These are phyloP conservation scores for Capronia coronata DNA, from an alignment of 2,329 filamentous ascomycete genomes.

Conservation along the genomic window DNA sequence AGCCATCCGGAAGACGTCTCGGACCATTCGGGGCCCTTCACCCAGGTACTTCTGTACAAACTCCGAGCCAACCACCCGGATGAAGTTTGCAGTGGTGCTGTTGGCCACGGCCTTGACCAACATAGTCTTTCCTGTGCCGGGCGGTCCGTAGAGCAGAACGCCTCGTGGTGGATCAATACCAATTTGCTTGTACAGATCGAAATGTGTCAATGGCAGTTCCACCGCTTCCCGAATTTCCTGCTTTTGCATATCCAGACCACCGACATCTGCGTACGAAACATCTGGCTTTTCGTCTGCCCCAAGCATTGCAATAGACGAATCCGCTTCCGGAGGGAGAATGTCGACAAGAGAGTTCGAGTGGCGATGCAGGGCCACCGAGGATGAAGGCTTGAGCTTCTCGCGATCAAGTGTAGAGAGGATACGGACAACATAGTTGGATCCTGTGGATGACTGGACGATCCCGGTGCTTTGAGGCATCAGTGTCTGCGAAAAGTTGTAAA, in stretches of 20 bases:
- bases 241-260: conserved; percentile 98
- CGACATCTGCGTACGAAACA: conserved; percentile 95
- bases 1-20: conserved; percentile 98
- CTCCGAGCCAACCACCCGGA: conserved; percentile 94
- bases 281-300: conserved; percentile 96
- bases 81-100: conserved; percentile 95
- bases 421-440: conserved; percentile 97
- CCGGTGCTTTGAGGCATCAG: conserved; percentile 61
- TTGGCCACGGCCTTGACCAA: conserved; percentile 97
- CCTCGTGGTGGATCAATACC: conserved; percentile 97
- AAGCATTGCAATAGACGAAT: conserved; percentile 98
- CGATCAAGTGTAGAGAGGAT: conserved; percentile 97
- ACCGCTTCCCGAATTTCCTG: conserved; percentile 98
- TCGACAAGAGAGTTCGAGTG: conserved; percentile 98
- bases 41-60: conserved; percentile 99
- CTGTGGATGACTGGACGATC: conserved; percentile 96
- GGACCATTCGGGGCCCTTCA: conserved; percentile 96
- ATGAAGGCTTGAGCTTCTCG: conserved; percentile 95
- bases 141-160: conserved; percentile 91
- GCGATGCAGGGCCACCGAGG: conserved; percentile 92
- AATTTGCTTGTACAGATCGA: conserved; percentile 98
- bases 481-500: background rate
- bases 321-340: conserved; percentile 95
- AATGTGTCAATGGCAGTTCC: conserved; percentile 92
- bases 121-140: conserved; percentile 95